Base-by-base conservation (phyloP, 2,329 filamentous ascomycete genomes). In the Exophiala calicioides region DNA sequence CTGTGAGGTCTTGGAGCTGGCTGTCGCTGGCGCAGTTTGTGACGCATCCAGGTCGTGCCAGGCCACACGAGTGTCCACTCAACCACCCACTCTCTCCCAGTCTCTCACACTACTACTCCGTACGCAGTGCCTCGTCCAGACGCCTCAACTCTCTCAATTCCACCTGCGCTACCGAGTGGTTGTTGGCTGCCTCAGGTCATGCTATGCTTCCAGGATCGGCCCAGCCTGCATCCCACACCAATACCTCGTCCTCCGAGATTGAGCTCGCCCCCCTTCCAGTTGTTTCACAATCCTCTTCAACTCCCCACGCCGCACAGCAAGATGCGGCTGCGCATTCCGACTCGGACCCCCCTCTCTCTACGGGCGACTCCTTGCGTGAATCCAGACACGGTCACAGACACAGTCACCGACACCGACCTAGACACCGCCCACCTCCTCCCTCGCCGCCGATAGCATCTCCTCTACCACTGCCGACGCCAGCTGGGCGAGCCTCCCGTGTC, bases 401-500 rank as follows among this genome's bases (percentile, higher is more conserved):
- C 23, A 21, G 32, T 38, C 13, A 47, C n/a, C n/a, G n/a, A 35
- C 47, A 45, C 15, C 35, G 21, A 40, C 47, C 16, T 20, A 19
- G 32, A 29, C 13, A 23, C 23, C 26, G 32, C 41, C 13, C 44
- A 10, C 29, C 40, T 24, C 29, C 32, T 48, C 35, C 33, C 31
- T 16, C 29, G 4, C 29, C 43, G n/a, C 9, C 52, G 44, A 46
- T 50, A 45, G 20, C 40, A 30, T 29, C 40, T 33, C 10, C 29
- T 13, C 23, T 24, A 18, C 42, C 29, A 36, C n/a, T 32, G 27
- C 27, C 45, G 23, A 21, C 23, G n/a, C 30, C 16, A 21, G 33
- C 13, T 32, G 50, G 53, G 15, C 26, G 52, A 12, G 44, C 50
- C 19, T 44, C 47, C 8, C 55, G 49, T 31, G 37, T 59, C 26